phyloP scores from a whole-genome alignment of 129 eudicot genomes.

The Arctium minus region DNA sequence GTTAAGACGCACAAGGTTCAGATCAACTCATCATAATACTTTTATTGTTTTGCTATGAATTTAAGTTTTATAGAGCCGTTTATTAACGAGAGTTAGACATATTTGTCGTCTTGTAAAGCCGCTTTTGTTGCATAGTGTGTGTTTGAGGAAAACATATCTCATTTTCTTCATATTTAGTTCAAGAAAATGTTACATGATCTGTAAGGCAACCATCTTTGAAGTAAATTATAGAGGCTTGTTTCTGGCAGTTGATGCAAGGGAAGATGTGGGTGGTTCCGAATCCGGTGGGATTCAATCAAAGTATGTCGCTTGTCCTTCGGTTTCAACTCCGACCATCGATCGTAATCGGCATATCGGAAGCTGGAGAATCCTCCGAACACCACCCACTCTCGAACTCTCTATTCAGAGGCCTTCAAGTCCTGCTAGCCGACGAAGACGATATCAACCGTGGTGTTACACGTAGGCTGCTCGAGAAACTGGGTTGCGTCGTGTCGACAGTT shows the following conservation, averaged over 20 bases:
- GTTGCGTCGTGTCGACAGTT: conserved; percentile 58
- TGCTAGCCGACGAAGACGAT: conserved; percentile 65
- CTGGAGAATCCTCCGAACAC: conserved; percentile 46
- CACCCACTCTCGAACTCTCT: conserved; percentile 39
- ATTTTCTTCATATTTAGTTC: background rate
- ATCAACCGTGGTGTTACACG: conserved; percentile 60
- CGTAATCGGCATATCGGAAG: conserved; percentile 35
- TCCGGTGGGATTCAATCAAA: conserved; percentile 51
- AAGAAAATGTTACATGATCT: background rate
- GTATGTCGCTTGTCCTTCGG: conserved; percentile 55
- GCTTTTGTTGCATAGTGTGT: no score
- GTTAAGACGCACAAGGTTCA: no score
- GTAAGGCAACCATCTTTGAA: background rate
- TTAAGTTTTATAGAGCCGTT: no score
- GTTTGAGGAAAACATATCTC: no score
- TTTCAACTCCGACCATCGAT: conserved; percentile 51
- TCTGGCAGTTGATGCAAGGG: conserved; percentile 71
- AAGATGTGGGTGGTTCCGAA: conserved; percentile 56
- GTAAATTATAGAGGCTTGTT: background rate
- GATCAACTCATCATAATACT: no score
- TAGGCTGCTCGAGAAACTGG: conserved; percentile 62
- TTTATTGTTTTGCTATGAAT: no score
- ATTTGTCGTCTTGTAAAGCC: no score
- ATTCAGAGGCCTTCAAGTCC: conserved; percentile 58
- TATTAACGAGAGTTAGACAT: background rate